Evolutionary conservation across 345 rosid genomes (phyloP).

Genomic region (Gossypium turneri): DNA sequence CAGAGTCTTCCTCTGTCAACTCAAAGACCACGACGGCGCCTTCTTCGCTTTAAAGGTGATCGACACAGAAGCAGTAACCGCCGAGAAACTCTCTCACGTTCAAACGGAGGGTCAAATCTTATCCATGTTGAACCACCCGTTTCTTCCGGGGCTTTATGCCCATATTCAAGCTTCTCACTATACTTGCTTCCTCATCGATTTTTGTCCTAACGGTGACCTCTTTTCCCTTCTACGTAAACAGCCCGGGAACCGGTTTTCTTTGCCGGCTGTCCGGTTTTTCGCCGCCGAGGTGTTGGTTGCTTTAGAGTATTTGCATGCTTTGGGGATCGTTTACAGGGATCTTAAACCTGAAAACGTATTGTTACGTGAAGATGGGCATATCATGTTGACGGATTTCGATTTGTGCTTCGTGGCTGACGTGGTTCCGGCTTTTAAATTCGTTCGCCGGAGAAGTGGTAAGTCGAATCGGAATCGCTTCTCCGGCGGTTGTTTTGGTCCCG

Average conservation of each 20-base stretch:
- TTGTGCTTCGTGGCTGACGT: slow-evolving; percentile 54
- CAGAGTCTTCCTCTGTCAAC: slow-evolving; percentile 65
- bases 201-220: slow-evolving; percentile 86
- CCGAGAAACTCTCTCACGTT: slow-evolving; percentile 58
- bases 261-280: slow-evolving; percentile 64
- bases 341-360: slow-evolving; percentile 89
- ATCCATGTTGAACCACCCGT: slow-evolving; percentile 73
- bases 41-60: slow-evolving; percentile 63
- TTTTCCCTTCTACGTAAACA: slow-evolving; percentile 74
- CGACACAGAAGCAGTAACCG: slow-evolving; percentile 44
- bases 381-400: slow-evolving; percentile 87
- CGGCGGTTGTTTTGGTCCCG: slow-evolving; percentile 28
- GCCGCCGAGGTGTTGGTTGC: slow-evolving; percentile 81
- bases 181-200: slow-evolving; percentile 80
- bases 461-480: slow-evolving; percentile 17
- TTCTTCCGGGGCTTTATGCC: slow-evolving; percentile 76
- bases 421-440: slow-evolving; percentile 41
- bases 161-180: slow-evolving; percentile 72
- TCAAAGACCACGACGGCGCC: slow-evolving; percentile 48
- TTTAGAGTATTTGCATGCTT: slow-evolving; percentile 77
- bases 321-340: slow-evolving; percentile 83
- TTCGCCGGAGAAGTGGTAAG: background rate
- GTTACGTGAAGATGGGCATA: slow-evolving; percentile 74
- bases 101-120: slow-evolving; percentile 63
- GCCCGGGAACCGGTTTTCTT: slow-evolving; percentile 53